Evolutionary conservation across 169 alveolate genomes (phyloP).

Genomic region (Babesia bigemina): DNA sequence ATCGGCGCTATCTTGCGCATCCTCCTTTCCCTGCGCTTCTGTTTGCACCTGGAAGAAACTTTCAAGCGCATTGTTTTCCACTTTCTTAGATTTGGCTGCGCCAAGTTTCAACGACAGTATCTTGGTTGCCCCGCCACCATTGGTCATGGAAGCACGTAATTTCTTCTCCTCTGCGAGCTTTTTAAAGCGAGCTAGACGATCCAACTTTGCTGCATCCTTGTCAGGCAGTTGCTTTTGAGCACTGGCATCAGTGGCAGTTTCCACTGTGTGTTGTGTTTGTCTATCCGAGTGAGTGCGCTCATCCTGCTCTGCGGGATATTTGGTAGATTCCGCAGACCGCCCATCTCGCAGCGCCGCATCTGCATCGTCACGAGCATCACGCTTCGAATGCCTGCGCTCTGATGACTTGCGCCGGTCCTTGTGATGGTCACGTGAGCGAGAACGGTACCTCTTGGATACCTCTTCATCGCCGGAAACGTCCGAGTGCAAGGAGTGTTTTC

Average conservation of each 20-base stretch:
- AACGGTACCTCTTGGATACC: conserved; percentile 9
- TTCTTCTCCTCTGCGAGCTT: conserved; percentile 61
- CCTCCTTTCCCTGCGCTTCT: conserved; percentile 22
- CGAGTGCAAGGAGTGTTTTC: conserved; percentile 11
- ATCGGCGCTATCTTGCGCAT: neutral
- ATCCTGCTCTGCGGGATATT: neutral
- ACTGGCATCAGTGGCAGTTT: neutral
- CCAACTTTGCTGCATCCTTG: conserved; percentile 46
- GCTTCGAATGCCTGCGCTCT: neutral
- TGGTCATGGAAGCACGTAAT: neutral
- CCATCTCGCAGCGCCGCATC: no score
- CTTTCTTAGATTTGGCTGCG: conserved; percentile 27
- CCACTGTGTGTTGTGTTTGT: neutral
- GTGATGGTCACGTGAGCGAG: conserved; percentile 20
- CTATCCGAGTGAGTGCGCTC: conserved; percentile 3
- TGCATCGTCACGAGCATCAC: neutral
- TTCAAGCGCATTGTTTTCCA: conserved; percentile 22
- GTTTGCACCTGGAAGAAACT: conserved; percentile 29
- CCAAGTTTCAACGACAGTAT: conserved; percentile 37
- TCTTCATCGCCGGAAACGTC: conserved; percentile 4
- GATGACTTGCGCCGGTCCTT: neutral
- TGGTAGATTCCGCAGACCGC: neutral
- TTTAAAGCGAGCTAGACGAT: conserved; percentile 62
- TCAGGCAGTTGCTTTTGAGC: conserved; percentile 1
- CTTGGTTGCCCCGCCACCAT: conserved; percentile 8